These are phyloP conservation scores for Aciculoconidium aculeatum DNA, from an alignment of 805 yeast species.

Conservation along the genomic window DNA sequence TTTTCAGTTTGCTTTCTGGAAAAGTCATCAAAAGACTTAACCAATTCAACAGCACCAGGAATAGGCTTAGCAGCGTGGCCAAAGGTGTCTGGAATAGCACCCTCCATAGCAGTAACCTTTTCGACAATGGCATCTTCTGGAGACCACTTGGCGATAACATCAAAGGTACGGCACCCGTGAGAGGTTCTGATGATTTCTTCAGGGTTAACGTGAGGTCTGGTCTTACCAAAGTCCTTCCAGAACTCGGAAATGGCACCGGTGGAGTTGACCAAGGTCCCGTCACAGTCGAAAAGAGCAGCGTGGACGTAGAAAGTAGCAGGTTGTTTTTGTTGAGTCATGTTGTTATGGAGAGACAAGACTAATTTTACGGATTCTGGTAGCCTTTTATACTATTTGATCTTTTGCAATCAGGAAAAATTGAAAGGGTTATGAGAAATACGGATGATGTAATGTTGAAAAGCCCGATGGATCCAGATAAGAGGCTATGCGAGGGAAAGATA, in stretches of 20 bases:
- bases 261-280: conserved; percentile 81
- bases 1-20: conserved; percentile 40
- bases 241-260: conserved; percentile 77
- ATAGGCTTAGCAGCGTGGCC: conserved; percentile 72
- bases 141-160: conserved; percentile 66
- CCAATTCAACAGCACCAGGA: conserved; percentile 67
- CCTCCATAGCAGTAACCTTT: conserved; percentile 62
- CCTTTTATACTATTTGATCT: no score
- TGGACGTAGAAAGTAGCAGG: conserved; percentile 39
- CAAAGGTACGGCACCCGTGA: conserved; percentile 82
- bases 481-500: no score
- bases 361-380: no score
- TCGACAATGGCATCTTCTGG: conserved; percentile 67
- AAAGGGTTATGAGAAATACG: no score
- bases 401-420: no score
- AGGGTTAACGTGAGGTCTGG: conserved; percentile 63
- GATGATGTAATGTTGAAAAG: no score
- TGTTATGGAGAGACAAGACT: no score
- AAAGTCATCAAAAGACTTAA: conserved; percentile 44
- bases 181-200: conserved; percentile 66
- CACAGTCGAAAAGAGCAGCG: conserved; percentile 71
- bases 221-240: conserved; percentile 70
- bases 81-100: conserved; percentile 62
- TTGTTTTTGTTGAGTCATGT: conserved; percentile 32
- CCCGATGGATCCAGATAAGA: no score